Base-by-base conservation (phyloP, 345 rosid species). In the Clarkia xantiana region DNA sequence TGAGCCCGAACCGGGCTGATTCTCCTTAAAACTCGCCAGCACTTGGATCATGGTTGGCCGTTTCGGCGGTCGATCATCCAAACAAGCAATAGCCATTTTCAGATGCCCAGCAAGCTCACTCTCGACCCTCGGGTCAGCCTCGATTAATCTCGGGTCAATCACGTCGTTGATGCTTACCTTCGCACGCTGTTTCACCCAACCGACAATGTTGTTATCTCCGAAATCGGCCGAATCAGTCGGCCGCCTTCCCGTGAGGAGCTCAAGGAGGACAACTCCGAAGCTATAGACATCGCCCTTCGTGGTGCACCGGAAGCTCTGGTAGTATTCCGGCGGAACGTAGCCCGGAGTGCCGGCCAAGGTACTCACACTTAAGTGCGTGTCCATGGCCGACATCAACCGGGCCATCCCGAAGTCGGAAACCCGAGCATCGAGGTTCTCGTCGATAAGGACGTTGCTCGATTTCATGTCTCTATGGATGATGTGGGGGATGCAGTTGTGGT, bases 341-440 rank as follows among this genome's bases (percentile, higher is more conserved):
- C 98, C 98, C 0, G 98, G 98, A 2, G 98, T 91, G 51, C 98
- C 98, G 0, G 96, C 96, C 48, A 91, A 64, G 15, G 98, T 87
- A 71, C 96, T 86, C 40, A 91, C 98, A 25, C 98, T 91, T 67
- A 91, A 57, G 64, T 91, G 98, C 0, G 98, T 91, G 63, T 91
- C 98, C 82, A 84, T 67, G 0, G 84, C 79, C 22, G 77, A 79
- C 98, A 91, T 76, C 12, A 81, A 65, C 73, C 98, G 60, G 0
- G 98, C 98, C 98, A 91, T 91, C 16, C 98, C 98, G 13, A 91
- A 91, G 75, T 91, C 98, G 0, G 98, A 91, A 11, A 86, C 96
- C 61, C 98, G 49, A 14, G 98, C 95, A 58, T 91, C 98, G 54
- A 81, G 65, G 62, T 86, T 76, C 55, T 84, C 94, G 12, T 91